A percentile compares a stretch with the other conserved stretches of the same genome.
These are phyloP conservation scores for Neopestalotiopsis sp. DNA, from an alignment of 2,329 filamentous ascomycete species.

Conservation along the genomic window DNA sequence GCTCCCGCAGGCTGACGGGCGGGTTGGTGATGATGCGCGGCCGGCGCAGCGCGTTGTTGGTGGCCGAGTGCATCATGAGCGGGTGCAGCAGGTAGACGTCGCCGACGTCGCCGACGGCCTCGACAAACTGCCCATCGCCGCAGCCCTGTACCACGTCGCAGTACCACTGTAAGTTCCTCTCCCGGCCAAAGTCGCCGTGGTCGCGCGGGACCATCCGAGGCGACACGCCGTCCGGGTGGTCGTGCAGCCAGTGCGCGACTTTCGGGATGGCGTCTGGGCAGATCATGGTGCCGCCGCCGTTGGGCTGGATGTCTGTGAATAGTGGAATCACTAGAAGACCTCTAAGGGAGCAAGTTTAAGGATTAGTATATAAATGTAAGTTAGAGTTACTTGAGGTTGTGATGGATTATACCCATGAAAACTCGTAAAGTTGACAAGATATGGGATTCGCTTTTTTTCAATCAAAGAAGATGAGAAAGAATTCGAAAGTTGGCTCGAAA, in stretches of 20 bases:
- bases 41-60: conserved; percentile 50
- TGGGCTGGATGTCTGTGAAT: conserved; percentile 65
- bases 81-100: conserved; percentile 66
- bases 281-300: conserved; percentile 69
- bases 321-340: conserved; percentile 70
- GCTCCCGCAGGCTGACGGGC: conserved; percentile 55
- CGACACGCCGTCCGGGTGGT: conserved; percentile 68
- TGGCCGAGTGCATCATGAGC: conserved; percentile 63
- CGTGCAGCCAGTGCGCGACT: conserved; percentile 62
- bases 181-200: conserved; percentile 49
- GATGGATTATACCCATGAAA: no score
- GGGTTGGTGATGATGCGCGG: conserved; percentile 62
- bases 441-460: no score
- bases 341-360: no score
- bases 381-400: no score
- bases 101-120: conserved; percentile 57
- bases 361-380: no score
- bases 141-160: conserved; percentile 42
- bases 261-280: conserved; percentile 63
- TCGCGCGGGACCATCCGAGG: conserved; percentile 67
- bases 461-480: not conserved
- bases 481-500: no score
- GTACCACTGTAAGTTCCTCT: conserved; percentile 52
- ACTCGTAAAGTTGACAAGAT: no score
- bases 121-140: conserved; percentile 46